phyloP scores from a whole-genome alignment of 2,329 filamentous ascomycete genomes.

The Aspergillus flavus region DNA sequence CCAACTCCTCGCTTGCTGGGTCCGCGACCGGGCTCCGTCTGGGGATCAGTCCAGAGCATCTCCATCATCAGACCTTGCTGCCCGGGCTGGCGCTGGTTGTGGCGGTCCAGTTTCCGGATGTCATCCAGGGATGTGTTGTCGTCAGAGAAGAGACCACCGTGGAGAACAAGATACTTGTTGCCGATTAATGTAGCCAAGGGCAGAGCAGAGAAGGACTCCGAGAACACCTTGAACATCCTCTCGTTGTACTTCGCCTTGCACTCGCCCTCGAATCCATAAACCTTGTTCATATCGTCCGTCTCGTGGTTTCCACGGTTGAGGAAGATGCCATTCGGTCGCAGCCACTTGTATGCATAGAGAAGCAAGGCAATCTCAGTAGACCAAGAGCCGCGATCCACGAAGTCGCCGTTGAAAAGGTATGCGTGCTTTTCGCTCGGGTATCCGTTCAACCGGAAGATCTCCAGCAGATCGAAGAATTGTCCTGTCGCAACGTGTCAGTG shows the following conservation, averaged over 20 bases:
- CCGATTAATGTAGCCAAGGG: slow-evolving; percentile 91
- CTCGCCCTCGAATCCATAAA: slow-evolving; percentile 97
- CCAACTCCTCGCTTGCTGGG: slow-evolving; percentile 97
- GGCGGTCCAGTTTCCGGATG: slow-evolving; percentile 87
- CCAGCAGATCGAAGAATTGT: slow-evolving; percentile 96
- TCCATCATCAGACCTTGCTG: slow-evolving; percentile 99
- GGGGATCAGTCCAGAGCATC: slow-evolving; percentile 99
- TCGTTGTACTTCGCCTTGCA: slow-evolving; percentile 98
- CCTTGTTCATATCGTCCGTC: slow-evolving; percentile 98
- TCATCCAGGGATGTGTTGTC: slow-evolving; percentile 91
- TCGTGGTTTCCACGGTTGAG: slow-evolving; percentile 98
- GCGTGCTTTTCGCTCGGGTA: slow-evolving; percentile 81
- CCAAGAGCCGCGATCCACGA: slow-evolving; percentile 97
- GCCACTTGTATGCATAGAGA: slow-evolving; percentile 95
- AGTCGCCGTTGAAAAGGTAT: slow-evolving; percentile 98
- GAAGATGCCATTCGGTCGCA: slow-evolving; percentile 85
- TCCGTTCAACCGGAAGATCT: slow-evolving; percentile 92
- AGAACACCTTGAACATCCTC: slow-evolving; percentile 94
- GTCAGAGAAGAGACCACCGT: slow-evolving; percentile 92
- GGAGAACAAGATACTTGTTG: slow-evolving; percentile 85
- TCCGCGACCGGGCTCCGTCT: slow-evolving; percentile 79
- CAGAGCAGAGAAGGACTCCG: slow-evolving; percentile 93
- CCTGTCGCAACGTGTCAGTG: slow-evolving; percentile 53
- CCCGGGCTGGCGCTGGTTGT: slow-evolving; percentile 88
- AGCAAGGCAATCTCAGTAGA: slow-evolving; percentile 94